Conservation (phyloP, 495 filamentous ascomycete genomes). For the Oleoguttula mirabilis region DNA sequence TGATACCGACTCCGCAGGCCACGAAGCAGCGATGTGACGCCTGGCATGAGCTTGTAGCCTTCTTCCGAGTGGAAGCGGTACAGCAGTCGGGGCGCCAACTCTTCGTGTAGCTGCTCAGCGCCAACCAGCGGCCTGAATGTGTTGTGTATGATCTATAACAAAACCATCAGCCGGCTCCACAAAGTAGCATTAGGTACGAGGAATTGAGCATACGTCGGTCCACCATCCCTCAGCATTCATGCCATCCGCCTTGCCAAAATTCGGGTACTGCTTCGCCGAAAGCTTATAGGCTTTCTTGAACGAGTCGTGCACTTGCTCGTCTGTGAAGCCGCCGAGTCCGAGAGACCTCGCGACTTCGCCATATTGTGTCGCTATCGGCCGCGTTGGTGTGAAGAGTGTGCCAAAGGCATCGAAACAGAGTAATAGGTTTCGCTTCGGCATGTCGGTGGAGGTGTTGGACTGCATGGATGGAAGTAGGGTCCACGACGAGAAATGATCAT, state of each 20-base stretch:
- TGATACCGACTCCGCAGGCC: slow-evolving; percentile 25
- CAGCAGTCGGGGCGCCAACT: slow-evolving; percentile 43
- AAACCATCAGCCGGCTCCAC: too few relatives aligned
- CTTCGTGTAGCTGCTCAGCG: slow-evolving; percentile 28
- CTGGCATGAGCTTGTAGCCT: slow-evolving; percentile 50
- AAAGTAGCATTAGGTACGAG: too few relatives aligned
- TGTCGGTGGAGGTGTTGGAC: too few relatives aligned
- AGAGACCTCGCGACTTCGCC: slow-evolving; percentile 42
- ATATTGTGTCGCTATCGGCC: slow-evolving; percentile 52
- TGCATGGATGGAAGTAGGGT: too few relatives aligned
- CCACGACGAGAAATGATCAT: too few relatives aligned
- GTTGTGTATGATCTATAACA: slow-evolving; percentile 31
- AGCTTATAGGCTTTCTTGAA: slow-evolving; percentile 42
- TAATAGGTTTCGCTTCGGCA: slow-evolving; percentile 38
- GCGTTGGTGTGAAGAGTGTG: slow-evolving; percentile 56
- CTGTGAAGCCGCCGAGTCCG: slow-evolving; percentile 35
- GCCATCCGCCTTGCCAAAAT: slow-evolving; percentile 52
- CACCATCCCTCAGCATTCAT: slow-evolving; percentile 56
- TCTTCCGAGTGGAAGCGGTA: slow-evolving; percentile 47
- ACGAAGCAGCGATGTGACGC: slow-evolving; percentile 42
- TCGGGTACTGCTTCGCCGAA: slow-evolving; percentile 42
- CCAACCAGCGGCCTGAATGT: slow-evolving; percentile 33
- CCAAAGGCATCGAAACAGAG: slow-evolving; percentile 68
- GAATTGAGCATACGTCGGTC: slow-evolving; percentile 39
- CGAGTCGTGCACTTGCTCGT: slow-evolving; percentile 29